These are phyloP conservation scores for Stropharia rugosoannulata DNA, from an alignment of 768 basidiomycete genomes.

Conservation along the genomic window DNA sequence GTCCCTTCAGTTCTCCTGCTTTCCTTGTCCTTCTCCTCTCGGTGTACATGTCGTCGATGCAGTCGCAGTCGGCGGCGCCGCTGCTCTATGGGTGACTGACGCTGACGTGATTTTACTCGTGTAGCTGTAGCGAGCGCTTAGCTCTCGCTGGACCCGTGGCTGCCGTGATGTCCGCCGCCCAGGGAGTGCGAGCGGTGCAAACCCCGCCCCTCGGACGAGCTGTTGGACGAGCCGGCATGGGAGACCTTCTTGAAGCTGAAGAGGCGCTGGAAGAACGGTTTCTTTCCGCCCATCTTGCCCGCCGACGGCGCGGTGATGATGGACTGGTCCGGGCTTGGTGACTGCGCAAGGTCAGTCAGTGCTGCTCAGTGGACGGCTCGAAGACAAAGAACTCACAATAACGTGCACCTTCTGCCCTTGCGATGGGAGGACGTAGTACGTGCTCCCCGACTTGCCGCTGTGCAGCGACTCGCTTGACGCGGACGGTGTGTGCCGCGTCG, in stretches of 20 bases:
- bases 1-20: too few relatives aligned
- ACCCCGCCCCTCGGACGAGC: slow-evolving; percentile 31
- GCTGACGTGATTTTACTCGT: not conserved
- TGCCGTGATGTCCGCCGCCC: not conserved
- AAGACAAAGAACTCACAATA: slow-evolving; percentile 48
- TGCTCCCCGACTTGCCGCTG: slow-evolving; percentile 62
- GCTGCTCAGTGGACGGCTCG: not conserved
- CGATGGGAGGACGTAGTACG: slow-evolving; percentile 72
- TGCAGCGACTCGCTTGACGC: slow-evolving; percentile 39
- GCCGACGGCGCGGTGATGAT: slow-evolving; percentile 60
- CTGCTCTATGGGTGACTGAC: not conserved
- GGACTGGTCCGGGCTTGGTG: slow-evolving; percentile 46
- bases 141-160: not conserved
- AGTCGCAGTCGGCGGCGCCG: too few relatives aligned
- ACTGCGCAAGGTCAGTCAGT: slow-evolving; percentile 20
- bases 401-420: slow-evolving; percentile 76
- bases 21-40: too few relatives aligned
- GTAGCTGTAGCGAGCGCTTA: not conserved
- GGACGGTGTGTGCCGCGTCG: slow-evolving; percentile 20
- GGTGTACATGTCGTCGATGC: too few relatives aligned
- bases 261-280: slow-evolving; percentile 62
- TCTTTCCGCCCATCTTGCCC: slow-evolving; percentile 44
- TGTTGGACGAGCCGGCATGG: slow-evolving; percentile 35
- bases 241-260: slow-evolving; percentile 52
- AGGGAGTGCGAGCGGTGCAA: slow-evolving; percentile 54